Conservation (phyloP, 192 early-diverging fungal genomes). For the Coemansia sp. region DNA sequence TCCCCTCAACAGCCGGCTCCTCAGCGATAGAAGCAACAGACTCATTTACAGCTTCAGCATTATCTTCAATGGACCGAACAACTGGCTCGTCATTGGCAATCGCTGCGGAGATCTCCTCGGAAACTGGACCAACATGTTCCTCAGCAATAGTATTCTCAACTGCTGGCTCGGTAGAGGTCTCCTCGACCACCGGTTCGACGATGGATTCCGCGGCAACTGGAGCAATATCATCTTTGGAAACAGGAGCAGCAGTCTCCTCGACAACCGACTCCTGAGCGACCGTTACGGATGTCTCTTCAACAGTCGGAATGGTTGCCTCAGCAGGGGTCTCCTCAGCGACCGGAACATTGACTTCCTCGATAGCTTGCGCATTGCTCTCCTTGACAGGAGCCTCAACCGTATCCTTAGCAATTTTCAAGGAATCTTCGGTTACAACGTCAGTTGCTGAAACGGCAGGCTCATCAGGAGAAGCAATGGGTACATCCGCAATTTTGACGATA, state of each 20-base stretch:
- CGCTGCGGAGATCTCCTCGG: neutral
- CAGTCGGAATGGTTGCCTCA: too few relatives aligned
- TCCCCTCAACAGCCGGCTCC: neutral
- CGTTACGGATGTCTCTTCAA: too few relatives aligned
- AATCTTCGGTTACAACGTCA: neutral
- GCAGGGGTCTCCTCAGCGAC: neutral
- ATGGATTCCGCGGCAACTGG: neutral
- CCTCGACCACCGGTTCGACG: neutral
- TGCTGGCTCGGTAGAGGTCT: neutral
- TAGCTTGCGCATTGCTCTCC: neutral
- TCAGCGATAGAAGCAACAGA: neutral
- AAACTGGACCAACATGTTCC: neutral
- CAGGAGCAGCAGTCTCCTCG: neutral
- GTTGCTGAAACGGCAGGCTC: neutral
- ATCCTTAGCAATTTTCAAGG: neutral
- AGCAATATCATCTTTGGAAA: neutral
- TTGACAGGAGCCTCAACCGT: neutral
- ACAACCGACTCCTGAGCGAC: too few relatives aligned
- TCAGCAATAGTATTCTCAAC: too few relatives aligned
- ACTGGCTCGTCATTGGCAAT: neutral
- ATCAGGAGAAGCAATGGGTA: neutral
- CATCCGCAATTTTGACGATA: neutral
- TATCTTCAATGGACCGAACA: slow-evolving; percentile 1
- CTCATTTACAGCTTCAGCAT: slow-evolving; percentile 3
- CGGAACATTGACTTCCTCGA: neutral